Evolutionary conservation across 208 protist genomes (phyloP), one percentile per base, ranked within the genome.

Genomic region (Trypanosoma grayi): DNA sequence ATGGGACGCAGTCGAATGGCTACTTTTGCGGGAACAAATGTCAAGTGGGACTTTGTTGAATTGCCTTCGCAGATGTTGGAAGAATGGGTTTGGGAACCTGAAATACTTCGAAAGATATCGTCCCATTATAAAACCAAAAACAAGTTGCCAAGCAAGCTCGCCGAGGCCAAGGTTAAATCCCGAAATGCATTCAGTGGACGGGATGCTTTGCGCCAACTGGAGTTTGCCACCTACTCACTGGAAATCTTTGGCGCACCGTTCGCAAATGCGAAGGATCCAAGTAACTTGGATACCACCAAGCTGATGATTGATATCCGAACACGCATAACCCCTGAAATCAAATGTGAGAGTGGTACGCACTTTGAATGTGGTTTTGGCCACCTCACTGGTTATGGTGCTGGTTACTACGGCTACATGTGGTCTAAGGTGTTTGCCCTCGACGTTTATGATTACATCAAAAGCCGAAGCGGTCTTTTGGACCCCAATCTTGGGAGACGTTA

Each of bases 31-130:
- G 81, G 83, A 24, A 92, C 77, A 30, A 61, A 58, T 39, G 87
- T 94, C 33, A 92, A 92, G 70, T 60, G 83, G 22, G 86, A 95
- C 70, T 97, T 94, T 73, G 84, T 96, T 47, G 88, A 97, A 75
- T 70, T 93, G 25, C 88, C 89, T 4, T 96, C 88, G 13, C 87
- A 95, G 53, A 93, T 93, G 75, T 60, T 94, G 37, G 88, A 96
- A 70, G 85, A 96, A 58, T 97, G 89, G 83, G 69, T 87, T 36
- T 97, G 92, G 88, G 75, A 96, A 40, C 72, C 74, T 11, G 75
- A 85, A 48, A 85, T 95, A 34, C 58, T 97, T 30, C 66, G 83
- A 59, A 75, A 70, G 30, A 86, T 96, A 55, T 89, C 83, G 16
- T 73, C 56, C 22, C 87, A 95, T 70, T 93, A 92, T 65, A 82